phyloP scores from a whole-genome alignment of 805 yeast species.

The Zygotorulaspora chibaensis region DNA sequence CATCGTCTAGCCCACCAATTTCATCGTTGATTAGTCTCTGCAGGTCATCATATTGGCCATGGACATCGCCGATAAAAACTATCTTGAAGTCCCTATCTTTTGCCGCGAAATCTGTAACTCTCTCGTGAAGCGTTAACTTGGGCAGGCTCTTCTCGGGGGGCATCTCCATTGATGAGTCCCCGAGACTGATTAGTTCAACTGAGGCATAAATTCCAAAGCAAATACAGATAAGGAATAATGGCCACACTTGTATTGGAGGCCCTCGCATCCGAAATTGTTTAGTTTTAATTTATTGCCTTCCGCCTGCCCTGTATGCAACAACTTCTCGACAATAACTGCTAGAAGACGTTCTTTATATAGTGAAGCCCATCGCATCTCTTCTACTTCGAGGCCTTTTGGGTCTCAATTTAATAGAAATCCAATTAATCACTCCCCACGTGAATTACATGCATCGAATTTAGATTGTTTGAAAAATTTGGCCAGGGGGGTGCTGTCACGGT shows the following conservation, averaged over 20 bases:
- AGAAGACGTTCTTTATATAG: no score
- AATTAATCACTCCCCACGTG: not conserved
- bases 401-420: not conserved
- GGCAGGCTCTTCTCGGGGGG: conserved; percentile 4
- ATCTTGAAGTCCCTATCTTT: conserved; percentile 37
- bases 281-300: no score
- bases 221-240: no score
- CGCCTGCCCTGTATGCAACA: no score
- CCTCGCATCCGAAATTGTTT: no score
- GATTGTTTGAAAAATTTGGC: conserved; percentile 1
- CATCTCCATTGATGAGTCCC: not conserved
- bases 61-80: conserved; percentile 81
- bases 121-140: conserved; percentile 7
- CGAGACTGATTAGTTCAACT: no score
- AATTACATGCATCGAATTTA: not conserved
- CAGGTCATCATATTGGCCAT: conserved; percentile 66
- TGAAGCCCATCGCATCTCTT: not conserved
- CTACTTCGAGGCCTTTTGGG: not conserved
- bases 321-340: no score
- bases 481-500: not conserved
- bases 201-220: no score
- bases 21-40: conserved; percentile 45
- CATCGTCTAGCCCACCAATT: conserved; percentile 42
- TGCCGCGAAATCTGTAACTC: conserved; percentile 2
- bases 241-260: no score